A percentile compares a stretch with the other conserved stretches of the same genome.
Evolutionary conservation across 345 rosid species (phyloP).

Genomic region (Nephelium lappaceum): DNA sequence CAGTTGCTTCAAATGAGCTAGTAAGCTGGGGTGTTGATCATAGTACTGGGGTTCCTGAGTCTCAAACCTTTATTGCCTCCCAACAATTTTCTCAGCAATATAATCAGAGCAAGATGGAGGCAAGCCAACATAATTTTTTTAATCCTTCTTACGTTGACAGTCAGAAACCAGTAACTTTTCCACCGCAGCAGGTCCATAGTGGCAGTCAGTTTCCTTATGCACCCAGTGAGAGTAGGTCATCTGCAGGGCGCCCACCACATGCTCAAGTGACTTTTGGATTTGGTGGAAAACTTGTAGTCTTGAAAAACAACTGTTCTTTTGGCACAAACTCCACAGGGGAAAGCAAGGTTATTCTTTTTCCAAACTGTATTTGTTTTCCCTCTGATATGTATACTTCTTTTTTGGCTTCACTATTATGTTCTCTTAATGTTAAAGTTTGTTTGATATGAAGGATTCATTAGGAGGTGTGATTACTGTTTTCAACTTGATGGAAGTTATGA

Average conservation of each 20-base stretch:
- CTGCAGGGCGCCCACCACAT: conserved; percentile 52
- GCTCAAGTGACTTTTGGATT: conserved; percentile 50
- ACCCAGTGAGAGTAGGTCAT: conserved; percentile 29
- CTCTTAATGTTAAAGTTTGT: conserved; percentile 3
- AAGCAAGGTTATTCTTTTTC: conserved; percentile 37
- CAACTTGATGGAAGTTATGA: conserved; percentile 41
- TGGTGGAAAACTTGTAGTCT: conserved; percentile 46
- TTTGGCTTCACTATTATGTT: conserved; percentile 10
- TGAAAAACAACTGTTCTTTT: conserved; percentile 29
- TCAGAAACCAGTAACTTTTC: conserved; percentile 19
- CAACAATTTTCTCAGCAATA: conserved; percentile 23
- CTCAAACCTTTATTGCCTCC: conserved; percentile 6
- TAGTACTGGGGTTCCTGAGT: conserved; percentile 9
- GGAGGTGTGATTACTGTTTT: conserved; percentile 36
- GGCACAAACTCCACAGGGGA: conserved; percentile 27
- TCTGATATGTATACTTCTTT: conserved; percentile 3
- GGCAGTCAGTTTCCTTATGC: conserved; percentile 27
- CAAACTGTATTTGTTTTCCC: conserved; percentile 10
- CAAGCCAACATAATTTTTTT: conserved; percentile 21
- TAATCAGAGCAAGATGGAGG: conserved; percentile 29
- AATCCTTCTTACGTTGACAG: conserved; percentile 21
- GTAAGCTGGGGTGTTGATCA: conserved; percentile 23
- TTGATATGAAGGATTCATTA: conserved; percentile 30
- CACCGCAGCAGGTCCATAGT: conserved; percentile 13
- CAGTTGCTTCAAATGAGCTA: conserved; percentile 27